Percentiles rank a stretch among this genome's conserved stretches.
Evolutionary conservation across 2,329 filamentous ascomycete genomes (phyloP).

Genomic region (Talaromyces verruculosus): DNA sequence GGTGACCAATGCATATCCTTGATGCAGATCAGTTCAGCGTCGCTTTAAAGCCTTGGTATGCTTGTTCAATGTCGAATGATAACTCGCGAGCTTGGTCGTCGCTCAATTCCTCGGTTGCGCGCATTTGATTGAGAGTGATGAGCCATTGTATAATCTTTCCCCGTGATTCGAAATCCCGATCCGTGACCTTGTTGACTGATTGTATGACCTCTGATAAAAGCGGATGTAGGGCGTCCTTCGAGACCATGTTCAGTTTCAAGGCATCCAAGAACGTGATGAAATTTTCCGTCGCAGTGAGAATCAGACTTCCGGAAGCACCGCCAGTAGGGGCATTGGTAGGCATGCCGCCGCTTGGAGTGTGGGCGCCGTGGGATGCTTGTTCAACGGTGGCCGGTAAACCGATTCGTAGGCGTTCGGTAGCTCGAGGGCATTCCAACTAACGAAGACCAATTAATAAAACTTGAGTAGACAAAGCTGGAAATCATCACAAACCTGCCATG

Average conservation of each 20-base stretch:
- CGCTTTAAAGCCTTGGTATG: slow-evolving; percentile 89
- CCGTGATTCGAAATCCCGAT: slow-evolving; percentile 89
- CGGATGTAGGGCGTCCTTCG: slow-evolving; percentile 95
- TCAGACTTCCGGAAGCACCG: slow-evolving; percentile 62
- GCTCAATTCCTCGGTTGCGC: slow-evolving; percentile 83
- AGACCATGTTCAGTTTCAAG: slow-evolving; percentile 83
- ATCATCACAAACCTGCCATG: slow-evolving; percentile 74
- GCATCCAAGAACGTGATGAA: slow-evolving; percentile 98
- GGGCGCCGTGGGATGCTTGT: slow-evolving; percentile 55
- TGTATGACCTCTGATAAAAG: slow-evolving; percentile 94
- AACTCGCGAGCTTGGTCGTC: slow-evolving; percentile 86
- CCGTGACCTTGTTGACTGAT: slow-evolving; percentile 94
- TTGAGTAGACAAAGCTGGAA: neutral
- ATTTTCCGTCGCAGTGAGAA: slow-evolving; percentile 90
- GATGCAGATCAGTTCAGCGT: slow-evolving; percentile 57
- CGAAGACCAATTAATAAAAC: slow-evolving; percentile 19
- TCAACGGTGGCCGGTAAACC: slow-evolving; percentile 84
- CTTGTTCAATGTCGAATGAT: slow-evolving; percentile 89
- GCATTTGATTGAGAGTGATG: slow-evolving; percentile 97
- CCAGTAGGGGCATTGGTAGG: slow-evolving; percentile 31
- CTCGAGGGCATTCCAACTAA: slow-evolving; percentile 89
- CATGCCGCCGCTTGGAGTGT: slow-evolving; percentile 42
- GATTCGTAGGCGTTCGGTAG: slow-evolving; percentile 86
- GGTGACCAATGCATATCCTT: neutral
- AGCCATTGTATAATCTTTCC: slow-evolving; percentile 99